Percentiles rank a stretch among this genome's conserved stretches.
Conservation (phyloP, 192 early-diverging fungal species). For the Coemansia sp. region DNA sequence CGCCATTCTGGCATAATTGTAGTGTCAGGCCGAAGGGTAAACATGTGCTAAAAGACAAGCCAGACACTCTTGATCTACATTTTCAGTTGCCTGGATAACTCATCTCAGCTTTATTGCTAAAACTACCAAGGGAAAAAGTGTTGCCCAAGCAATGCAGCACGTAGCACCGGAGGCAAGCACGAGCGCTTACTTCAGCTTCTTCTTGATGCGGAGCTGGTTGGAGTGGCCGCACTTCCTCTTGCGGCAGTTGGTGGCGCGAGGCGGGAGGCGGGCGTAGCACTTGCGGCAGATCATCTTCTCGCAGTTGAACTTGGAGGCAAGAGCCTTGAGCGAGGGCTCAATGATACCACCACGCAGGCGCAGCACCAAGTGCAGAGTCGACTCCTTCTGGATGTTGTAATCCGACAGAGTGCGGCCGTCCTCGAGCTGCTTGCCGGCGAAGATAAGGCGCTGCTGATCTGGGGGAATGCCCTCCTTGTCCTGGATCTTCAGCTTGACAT, state of each 20-base stretch:
- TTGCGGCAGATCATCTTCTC: constrained; percentile 99
- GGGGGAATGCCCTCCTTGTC: constrained; percentile 99
- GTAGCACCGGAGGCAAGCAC: neutral
- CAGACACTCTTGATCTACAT: neutral
- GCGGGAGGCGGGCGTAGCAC: constrained; percentile 99
- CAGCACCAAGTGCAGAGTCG: constrained; percentile 93
- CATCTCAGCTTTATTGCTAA: neutral
- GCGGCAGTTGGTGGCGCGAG: constrained; percentile 99
- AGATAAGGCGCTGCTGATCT: constrained; percentile 99
- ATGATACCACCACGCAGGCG: constrained; percentile 97
- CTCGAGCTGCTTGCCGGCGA: constrained; percentile 99
- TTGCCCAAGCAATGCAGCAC: constrained; percentile 10
- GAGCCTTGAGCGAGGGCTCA: constrained; percentile 96
- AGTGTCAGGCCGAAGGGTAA: no score
- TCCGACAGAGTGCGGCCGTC: constrained; percentile 96
- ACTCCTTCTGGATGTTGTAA: constrained; percentile 99
- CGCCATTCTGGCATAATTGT: no score
- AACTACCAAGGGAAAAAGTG: constrained; percentile 2
- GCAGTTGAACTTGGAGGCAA: constrained; percentile 99
- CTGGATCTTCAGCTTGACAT: constrained; percentile 94
- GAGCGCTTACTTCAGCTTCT: constrained; percentile 86
- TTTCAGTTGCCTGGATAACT: no score
- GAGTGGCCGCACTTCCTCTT: constrained; percentile 99
- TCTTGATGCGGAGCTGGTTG: constrained; percentile 99
- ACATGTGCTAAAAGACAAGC: neutral